Percentiles rank a stretch among this genome's conserved stretches.
Evolutionary conservation across 768 basidiomycete species (phyloP).

Genomic region (Mycena belliarum): DNA sequence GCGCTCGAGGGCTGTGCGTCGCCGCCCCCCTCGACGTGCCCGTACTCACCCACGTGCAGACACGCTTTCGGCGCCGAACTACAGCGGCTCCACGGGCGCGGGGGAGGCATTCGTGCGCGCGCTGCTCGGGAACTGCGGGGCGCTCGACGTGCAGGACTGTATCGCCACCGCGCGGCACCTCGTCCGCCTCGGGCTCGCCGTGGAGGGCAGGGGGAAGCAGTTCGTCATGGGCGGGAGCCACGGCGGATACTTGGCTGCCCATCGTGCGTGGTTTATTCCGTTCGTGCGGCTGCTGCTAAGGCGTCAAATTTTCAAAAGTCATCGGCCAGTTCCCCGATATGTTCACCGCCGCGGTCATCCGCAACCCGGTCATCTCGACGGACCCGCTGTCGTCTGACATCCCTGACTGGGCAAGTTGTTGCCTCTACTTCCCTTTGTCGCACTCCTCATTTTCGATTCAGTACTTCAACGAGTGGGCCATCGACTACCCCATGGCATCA

Average conservation of each 20-base stretch:
- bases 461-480: constrained; percentile 48
- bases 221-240: constrained; percentile 69
- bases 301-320: constrained; percentile 45
- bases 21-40: constrained; percentile 23
- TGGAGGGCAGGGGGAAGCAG: constrained; percentile 49
- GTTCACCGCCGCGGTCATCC: constrained; percentile 62
- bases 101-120: constrained; percentile 60
- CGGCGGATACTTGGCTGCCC: constrained; percentile 64
- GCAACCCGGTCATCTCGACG: constrained; percentile 69
- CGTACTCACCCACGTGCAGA: constrained; percentile 35
- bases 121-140: constrained; percentile 60
- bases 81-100: constrained; percentile 67
- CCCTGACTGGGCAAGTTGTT: constrained; percentile 57
- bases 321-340: constrained; percentile 62
- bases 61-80: constrained; percentile 62
- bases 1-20: constrained; percentile 60
- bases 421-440: too few species aligned
- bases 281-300: too few species aligned
- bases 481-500: constrained; percentile 41
- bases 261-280: constrained; percentile 42
- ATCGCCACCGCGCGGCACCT: constrained; percentile 55
- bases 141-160: constrained; percentile 67
- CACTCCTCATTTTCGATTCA: neutral
- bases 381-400: constrained; percentile 67
- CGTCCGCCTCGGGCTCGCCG: constrained; percentile 48